Base-by-base conservation (phyloP, 108 stramenopile genomes). In the Cyclotella baltica region DNA sequence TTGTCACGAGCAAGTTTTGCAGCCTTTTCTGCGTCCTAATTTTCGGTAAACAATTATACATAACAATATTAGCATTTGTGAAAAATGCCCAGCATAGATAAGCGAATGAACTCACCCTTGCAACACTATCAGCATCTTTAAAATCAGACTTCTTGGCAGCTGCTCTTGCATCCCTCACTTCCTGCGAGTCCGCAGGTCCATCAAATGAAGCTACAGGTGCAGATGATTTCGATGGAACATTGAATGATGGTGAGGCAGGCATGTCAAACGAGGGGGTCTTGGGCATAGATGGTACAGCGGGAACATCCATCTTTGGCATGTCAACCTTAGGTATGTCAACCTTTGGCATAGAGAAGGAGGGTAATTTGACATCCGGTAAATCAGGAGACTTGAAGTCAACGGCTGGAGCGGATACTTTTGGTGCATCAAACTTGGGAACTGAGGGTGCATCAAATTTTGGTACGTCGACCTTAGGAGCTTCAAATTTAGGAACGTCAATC, bases 111-210 rank as follows among this genome's bases (percentile, higher is more conserved):
- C 83, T 61, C 67, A 74, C 87, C 87, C 80, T 93, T 25, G 87
- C 91, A 19, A 82, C 83, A 9, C 76, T 69, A 57, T 92, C 90
- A 13, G 88, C 88, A 16, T 89, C 84, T 56, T 87, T 84, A 73
- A 81, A 92, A 27, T 62, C 81, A 18, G 61, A 50, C 30, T 83
- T 79, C 33, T 87, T 87, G 13, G 67, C 87, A 46, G 79, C 72
- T n/a, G 93, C 93, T 51, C 70, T 77, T 70, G 83, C 86, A 81
- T 94, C 91, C 8, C 93, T 87, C 28, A 86, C 85, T 75, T 94
- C 93, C 76, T 92, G 93, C 22, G 87, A 66, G 29, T 92, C 93
- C 13, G 36, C 25, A 27, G 77, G 66, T 9, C 66, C 81, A 53
- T 75, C 70, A 48, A 73, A 72, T 23, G 62, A 52, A 30, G 62